Conservation (phyloP, 306 rosid genomes). For the Rosa rugosa region DNA sequence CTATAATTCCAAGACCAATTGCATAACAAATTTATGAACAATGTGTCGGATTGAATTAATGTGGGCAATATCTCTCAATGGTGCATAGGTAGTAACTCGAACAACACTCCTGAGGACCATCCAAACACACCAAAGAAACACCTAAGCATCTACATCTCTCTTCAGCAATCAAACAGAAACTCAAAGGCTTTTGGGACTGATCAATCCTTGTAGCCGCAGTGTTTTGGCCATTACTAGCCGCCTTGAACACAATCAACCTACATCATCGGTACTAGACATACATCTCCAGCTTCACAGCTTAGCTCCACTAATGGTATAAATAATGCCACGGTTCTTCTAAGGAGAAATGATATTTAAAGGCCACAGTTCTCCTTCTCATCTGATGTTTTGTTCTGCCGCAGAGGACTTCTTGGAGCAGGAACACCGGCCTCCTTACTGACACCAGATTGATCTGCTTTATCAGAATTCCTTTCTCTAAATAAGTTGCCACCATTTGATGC, state of each 20-base stretch:
- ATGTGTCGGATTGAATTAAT: not conserved
- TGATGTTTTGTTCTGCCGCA: slow-evolving; percentile 37
- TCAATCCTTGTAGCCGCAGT: not conserved
- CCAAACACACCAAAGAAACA: not conserved
- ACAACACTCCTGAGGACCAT: not conserved
- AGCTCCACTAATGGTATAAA: not conserved
- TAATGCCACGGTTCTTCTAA: not conserved
- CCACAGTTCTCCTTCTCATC: slow-evolving; percentile 85
- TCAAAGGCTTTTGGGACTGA: not conserved
- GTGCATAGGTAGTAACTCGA: not conserved
- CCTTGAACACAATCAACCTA: not conserved
- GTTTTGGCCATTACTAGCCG: not conserved
- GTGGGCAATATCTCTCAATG: not conserved
- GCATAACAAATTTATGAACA: not conserved
- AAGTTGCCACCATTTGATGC: slow-evolving; percentile 41
- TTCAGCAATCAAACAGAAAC: slow-evolving; percentile 6
- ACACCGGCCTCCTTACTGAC: slow-evolving; percentile 46
- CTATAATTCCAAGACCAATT: not conserved
- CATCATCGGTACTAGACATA: not conserved
- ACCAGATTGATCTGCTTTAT: slow-evolving; percentile 45
- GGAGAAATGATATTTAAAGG: slow-evolving; percentile 29
- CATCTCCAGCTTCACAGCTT: not conserved
- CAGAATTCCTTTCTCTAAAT: slow-evolving; percentile 67
- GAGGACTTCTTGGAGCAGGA: slow-evolving; percentile 47
- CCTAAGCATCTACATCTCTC: slow-evolving; percentile 11